Evolutionary conservation across 73 alveolate genomes (phyloP).

Genomic region (Paramecium octaurelia): DNA sequence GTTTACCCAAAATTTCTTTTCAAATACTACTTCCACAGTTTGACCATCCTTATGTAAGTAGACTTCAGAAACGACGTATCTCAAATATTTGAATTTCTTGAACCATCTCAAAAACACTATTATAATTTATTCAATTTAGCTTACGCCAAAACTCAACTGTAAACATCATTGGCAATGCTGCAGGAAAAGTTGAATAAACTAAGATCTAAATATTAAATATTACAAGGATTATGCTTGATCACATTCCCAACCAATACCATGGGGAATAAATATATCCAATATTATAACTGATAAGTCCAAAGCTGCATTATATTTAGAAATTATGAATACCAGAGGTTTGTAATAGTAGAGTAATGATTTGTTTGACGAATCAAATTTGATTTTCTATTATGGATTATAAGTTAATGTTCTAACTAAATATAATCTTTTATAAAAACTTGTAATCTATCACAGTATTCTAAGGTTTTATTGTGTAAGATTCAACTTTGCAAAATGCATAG

Average conservation of each 20-base stretch:
- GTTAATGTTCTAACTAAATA: slow-evolving; percentile 48
- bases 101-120: background rate
- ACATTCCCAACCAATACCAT: background rate
- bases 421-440: background rate
- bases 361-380: background rate
- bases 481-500: slow-evolving; percentile 30
- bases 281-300: background rate
- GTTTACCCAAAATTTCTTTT: slow-evolving; percentile 37
- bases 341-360: background rate
- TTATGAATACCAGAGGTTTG: background rate
- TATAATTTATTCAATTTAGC: background rate
- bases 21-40: slow-evolving; percentile 17
- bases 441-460: slow-evolving; percentile 42
- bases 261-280: background rate
- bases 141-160: background rate
- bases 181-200: slow-evolving; percentile 47
- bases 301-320: background rate
- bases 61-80: slow-evolving; percentile 15
- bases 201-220: background rate
- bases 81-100: slow-evolving; percentile 6
- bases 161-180: slow-evolving; percentile 44
- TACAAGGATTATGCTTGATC: slow-evolving; percentile 29
- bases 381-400: slow-evolving; percentile 5
- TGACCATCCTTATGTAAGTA: slow-evolving; percentile 4
- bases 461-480: background rate